Base-by-base conservation (phyloP, 2,329 filamentous ascomycete genomes). In the Fusarium sp. region DNA sequence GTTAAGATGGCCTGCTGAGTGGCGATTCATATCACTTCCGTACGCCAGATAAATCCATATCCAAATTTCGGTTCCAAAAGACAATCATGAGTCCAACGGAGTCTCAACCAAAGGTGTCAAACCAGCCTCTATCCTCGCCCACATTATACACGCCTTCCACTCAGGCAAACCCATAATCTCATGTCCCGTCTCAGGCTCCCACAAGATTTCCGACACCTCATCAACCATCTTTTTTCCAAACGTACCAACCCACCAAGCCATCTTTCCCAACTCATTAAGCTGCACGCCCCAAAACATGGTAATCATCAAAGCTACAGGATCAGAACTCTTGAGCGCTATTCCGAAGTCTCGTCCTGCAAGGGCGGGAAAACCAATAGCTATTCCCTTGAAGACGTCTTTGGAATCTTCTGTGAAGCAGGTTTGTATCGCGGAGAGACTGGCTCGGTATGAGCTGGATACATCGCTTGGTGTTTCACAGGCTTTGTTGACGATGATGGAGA, bases 201-300 rank as follows among this genome's bases (percentile, higher is more conserved):
- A 60, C 3, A 75, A 25, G 3, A 64, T 53, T 18, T 66, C 70
- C 0, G 73, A 74, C 2, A 75, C 45, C 29, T 75, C 73, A 3
- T 56, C 46, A 6, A 75, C 73, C 67, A 75, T 71, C 51, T 47
- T 65, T 24, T 57, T 62, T 1, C 73, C 73, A n/a, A 75, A 68
- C 0, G 70, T 66, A 5, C 69, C 71, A 27, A 71, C 68, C 73
- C 73, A 75, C 73, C 73, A 75, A n/a, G 67, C 69, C n/a, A 63
- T 48, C 37, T 65, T 68, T 0, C 73, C 73, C 14, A 75, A 42
- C 6, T 61, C 48, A 10, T 77, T 64, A 14, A 82, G 66, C 55
- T 81, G 71, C 20, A 81, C 78, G 2, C 76, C 75, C 79, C 80
- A 82, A 48, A 80, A 78, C 73, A 81, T 73, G 56, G 81, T 64